A percentile compares a stretch with the other conserved stretches of the same genome.
These are phyloP conservation scores for Agarophyton chilense DNA, from an alignment of 23 red algal genomes.

Conservation along the genomic window DNA sequence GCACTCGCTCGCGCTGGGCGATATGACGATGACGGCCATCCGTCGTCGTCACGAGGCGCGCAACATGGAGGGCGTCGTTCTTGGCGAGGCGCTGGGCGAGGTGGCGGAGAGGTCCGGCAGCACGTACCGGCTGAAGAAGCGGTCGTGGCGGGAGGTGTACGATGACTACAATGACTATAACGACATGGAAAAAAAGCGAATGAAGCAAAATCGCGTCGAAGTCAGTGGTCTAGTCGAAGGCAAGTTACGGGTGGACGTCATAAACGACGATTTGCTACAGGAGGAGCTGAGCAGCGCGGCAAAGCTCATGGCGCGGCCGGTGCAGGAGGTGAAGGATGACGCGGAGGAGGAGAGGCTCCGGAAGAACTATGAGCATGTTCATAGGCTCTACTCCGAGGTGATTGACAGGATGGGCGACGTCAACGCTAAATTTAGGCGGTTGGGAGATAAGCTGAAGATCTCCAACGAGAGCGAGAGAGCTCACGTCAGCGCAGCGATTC, in stretches of 20 bases:
- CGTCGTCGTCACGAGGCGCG: not conserved
- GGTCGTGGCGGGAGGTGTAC: slow-evolving; percentile 16
- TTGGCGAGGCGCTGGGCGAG: not conserved
- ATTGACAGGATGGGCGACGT: not conserved
- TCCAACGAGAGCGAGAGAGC: not conserved
- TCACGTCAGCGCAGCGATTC: not conserved
- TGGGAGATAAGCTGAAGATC: not conserved
- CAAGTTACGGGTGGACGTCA: not conserved
- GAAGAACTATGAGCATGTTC: not conserved
- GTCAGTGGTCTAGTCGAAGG: not conserved
- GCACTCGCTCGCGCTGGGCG: slow-evolving; percentile 21
- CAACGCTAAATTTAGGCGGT: not conserved
- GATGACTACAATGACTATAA: not conserved
- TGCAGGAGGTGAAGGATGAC: not conserved
- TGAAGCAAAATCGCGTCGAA: not conserved
- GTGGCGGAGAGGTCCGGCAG: slow-evolving; percentile 1
- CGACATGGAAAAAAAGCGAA: not conserved
- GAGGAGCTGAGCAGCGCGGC: not conserved
- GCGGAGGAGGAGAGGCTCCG: not conserved
- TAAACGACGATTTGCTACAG: not conserved
- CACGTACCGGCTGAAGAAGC: slow-evolving; percentile 13
- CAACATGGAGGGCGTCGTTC: slow-evolving; percentile 4
- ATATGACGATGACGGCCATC: slow-evolving; percentile 2
- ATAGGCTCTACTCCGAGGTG: not conserved
- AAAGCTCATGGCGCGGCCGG: not conserved